Base-by-base conservation (phyloP, 73 alveolate species). In the Paramecium caudatum region DNA sequence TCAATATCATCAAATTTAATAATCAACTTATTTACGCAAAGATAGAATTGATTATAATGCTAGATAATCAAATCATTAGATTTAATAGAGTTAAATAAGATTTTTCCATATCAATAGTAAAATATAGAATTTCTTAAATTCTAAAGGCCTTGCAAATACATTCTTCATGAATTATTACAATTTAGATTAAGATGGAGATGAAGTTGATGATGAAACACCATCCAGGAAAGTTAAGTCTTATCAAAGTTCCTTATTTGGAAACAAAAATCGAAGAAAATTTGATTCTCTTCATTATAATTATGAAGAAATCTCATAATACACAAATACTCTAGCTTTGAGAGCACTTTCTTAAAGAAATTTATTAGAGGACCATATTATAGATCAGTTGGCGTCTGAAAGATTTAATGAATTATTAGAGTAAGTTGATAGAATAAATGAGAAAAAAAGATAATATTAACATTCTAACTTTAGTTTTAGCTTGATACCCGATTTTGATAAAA, bases 11-110 rank as follows among this genome's bases (percentile, higher is more conserved):
- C 23, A 55, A 27, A 55, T 55, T 5, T 37, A 55, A 55, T 55
- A 55, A 55, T 27, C 80, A 12, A 21, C 30, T 1, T 55, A 55
- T 55, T 27, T 55, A 27, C 17, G 80, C 9, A 55, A 55, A 55
- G 80, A 55, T 55, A 55, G 80, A 55, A 21, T 5, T 19, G 80
- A 55, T 55, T 55, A 27, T 55, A 55, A 55, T 55, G 80, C 80
- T 0, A 55, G 80, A 55, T 55, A 37, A 27, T 55, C 80, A 19
- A 10, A 13, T 27, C 5, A 15, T 3, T 55, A 55, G 23, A 15
- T 55, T 12, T 55, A 55, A 55, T 55, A 55, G 30, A 55, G 46
- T 55, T 55, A 55, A 25, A 55, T 27, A 8, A 17, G 80, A 23
- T 55, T 55, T 21, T 9, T 55, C 13, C 13, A 17, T 27, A 55